These are phyloP conservation scores for Colletotrichum endophyticum DNA, from an alignment of 2,329 filamentous ascomycete genomes.

Conservation along the genomic window DNA sequence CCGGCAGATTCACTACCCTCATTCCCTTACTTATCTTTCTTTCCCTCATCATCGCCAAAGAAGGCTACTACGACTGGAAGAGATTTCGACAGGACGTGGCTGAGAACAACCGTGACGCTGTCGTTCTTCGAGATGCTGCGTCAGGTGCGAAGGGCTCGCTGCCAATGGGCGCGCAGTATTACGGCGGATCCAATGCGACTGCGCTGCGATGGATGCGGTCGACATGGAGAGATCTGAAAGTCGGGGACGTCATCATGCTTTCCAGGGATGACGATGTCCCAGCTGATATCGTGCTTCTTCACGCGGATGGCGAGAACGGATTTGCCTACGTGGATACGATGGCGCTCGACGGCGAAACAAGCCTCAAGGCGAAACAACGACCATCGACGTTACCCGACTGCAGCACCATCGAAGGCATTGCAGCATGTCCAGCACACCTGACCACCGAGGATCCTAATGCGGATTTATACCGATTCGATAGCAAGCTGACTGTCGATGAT, in stretches of 20 bases:
- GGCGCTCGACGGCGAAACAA: conserved; percentile 83
- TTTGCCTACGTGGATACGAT: conserved; percentile 85
- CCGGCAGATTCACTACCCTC: conserved; percentile 76
- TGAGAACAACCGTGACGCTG: conserved; percentile 60
- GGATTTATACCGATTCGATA: conserved; percentile 79
- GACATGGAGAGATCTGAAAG: conserved; percentile 49
- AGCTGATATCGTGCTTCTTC: conserved; percentile 80
- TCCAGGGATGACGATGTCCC: conserved; percentile 78
- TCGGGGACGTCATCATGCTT: conserved; percentile 56
- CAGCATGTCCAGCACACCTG: conserved; percentile 62
- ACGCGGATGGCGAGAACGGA: conserved; percentile 77
- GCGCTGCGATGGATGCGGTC: conserved; percentile 54
- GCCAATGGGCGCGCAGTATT: conserved; percentile 24
- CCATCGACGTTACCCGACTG: conserved; percentile 66
- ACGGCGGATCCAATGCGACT: conserved; percentile 47
- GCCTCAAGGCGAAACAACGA: conserved; percentile 76
- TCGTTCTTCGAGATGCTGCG: not conserved
- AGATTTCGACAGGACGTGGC: conserved; percentile 81
- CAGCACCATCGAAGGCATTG: conserved; percentile 56
- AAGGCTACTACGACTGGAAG: conserved; percentile 85
- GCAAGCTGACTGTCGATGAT: conserved; percentile 62
- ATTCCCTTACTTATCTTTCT: conserved; percentile 79
- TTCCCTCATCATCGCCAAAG: conserved; percentile 79
- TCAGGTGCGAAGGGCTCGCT: conserved; percentile 33
- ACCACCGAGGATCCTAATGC: conserved; percentile 79